Percentiles rank a stretch among this genome's conserved stretches.
Evolutionary conservation across 1,139 yeast genomes (phyloP).

Genomic region (Scheffersomyces titani): DNA sequence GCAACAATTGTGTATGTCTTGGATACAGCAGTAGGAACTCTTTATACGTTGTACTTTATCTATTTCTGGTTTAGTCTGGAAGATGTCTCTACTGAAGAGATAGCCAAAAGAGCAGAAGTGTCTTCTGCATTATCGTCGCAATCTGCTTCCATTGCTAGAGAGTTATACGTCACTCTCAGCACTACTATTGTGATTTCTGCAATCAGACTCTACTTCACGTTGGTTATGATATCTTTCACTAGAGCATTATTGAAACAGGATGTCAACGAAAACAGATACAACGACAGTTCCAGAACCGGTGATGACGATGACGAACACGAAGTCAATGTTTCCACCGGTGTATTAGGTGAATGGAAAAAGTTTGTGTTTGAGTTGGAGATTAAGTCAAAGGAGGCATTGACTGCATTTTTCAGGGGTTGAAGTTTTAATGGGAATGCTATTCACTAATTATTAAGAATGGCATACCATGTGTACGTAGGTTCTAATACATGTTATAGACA

Average conservation of each 20-base stretch:
- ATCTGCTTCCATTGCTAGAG: conserved; percentile 71
- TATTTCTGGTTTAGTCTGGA: conserved; percentile 70
- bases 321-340: neutral
- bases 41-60: conserved; percentile 75
- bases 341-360: conserved; percentile 10
- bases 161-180: conserved; percentile 64
- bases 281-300: conserved; percentile 12
- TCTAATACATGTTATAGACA: neutral
- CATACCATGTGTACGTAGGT: neutral
- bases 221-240: conserved; percentile 64
- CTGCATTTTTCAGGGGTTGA: conserved; percentile 18
- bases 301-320: conserved; percentile 3
- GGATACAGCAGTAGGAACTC: conserved; percentile 67
- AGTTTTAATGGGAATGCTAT: neutral
- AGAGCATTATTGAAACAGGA: conserved; percentile 42
- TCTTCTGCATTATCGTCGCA: conserved; percentile 35
- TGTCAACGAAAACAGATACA: conserved; percentile 20
- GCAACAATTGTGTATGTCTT: conserved; percentile 62
- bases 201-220: conserved; percentile 64
- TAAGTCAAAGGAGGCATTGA: conserved; percentile 30
- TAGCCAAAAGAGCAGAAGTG: conserved; percentile 6
- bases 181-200: conserved; percentile 56
- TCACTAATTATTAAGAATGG: neutral
- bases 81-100: conserved; percentile 20
- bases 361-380: conserved; percentile 30